Conservation (phyloP, 352 stramenopile species). For the Pythium rishiriense region DNA sequence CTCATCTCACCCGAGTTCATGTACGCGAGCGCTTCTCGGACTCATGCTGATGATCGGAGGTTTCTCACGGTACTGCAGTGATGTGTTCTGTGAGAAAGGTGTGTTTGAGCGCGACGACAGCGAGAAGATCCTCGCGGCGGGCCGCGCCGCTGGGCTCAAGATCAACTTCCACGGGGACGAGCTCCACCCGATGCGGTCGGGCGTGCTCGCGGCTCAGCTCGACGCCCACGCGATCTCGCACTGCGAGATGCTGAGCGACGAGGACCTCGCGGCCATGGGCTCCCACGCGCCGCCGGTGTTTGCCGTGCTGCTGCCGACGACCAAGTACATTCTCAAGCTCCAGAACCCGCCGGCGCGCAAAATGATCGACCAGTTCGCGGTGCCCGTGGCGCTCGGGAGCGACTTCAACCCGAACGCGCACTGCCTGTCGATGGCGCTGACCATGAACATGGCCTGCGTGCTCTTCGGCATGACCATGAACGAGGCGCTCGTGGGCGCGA, state of each 20-base stretch:
- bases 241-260: conserved; percentile 71
- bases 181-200: conserved; percentile 70
- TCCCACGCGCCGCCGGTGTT: conserved; percentile 59
- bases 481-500: conserved; percentile 77
- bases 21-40: conserved; percentile 20
- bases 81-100: conserved; percentile 86
- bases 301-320: conserved; percentile 78
- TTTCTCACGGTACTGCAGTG: conserved; percentile 19
- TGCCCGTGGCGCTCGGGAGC: conserved; percentile 75
- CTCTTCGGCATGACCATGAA: conserved; percentile 86
- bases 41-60: neutral
- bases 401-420: conserved; percentile 89
- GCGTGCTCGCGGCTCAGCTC: conserved; percentile 57
- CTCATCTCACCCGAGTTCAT: conserved; percentile 83
- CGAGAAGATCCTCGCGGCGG: conserved; percentile 69
- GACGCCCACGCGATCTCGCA: conserved; percentile 70
- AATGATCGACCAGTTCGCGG: conserved; percentile 58
- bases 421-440: conserved; percentile 85
- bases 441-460: conserved; percentile 88
- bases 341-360: conserved; percentile 65
- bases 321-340: conserved; percentile 84
- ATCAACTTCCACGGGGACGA: conserved; percentile 89
- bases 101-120: conserved; percentile 82
- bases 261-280: conserved; percentile 71
- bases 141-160: conserved; percentile 59